Evolutionary conservation across 2,329 filamentous ascomycete genomes (phyloP).

Genomic region (Alternaria sp.): DNA sequence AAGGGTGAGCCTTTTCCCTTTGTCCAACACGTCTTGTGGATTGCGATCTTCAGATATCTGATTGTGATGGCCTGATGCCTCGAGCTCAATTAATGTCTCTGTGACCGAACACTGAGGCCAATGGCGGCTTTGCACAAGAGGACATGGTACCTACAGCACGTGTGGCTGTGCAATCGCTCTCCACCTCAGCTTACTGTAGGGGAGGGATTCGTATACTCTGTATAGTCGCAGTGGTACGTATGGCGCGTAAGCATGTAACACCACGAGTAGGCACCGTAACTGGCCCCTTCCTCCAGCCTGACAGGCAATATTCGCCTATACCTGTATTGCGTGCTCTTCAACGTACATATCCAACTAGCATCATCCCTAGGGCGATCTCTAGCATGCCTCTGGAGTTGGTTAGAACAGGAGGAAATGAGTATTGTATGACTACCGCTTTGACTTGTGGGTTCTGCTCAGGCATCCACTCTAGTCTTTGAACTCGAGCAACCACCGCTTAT

Average conservation of each 20-base stretch:
- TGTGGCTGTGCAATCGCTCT: background rate
- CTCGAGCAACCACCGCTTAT: background rate
- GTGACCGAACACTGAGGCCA: background rate
- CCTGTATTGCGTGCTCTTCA: background rate
- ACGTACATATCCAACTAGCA: background rate
- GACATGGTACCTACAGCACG: background rate
- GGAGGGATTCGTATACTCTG: background rate
- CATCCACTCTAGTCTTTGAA: background rate
- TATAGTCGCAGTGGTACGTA: background rate
- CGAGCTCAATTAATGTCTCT: background rate
- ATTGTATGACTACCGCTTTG: background rate
- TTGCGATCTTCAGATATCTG: conserved; percentile 1
- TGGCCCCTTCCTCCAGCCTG: background rate
- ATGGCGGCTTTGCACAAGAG: background rate
- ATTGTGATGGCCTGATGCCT: background rate
- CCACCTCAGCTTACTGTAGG: background rate
- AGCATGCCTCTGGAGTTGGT: background rate
- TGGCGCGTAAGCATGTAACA: background rate
- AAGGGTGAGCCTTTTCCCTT: background rate
- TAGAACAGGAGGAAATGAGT: background rate
- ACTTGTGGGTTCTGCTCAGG: background rate
- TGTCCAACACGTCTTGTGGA: background rate
- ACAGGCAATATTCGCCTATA: background rate
- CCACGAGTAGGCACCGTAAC: background rate
- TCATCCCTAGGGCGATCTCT: background rate